Conservation (phyloP, 768 basidiomycete species). For the Amanita subjunquillea region DNA sequence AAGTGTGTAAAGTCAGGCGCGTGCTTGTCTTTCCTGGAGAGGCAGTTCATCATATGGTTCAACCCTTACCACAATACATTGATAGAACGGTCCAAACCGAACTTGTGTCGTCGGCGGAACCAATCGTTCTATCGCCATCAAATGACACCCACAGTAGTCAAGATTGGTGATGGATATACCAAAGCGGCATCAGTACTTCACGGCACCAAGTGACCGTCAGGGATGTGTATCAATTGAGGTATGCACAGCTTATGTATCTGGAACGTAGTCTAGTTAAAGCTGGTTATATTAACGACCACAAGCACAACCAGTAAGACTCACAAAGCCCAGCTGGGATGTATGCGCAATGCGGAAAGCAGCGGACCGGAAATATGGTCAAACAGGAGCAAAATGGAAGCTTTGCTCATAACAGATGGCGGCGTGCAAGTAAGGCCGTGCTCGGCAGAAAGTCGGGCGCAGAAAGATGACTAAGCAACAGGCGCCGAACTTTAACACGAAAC, state of each 20-base stretch:
- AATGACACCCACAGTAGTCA: not conserved
- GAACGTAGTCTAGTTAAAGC: too few species aligned
- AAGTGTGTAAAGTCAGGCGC: not conserved
- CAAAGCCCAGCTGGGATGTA: not conserved
- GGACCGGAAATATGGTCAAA: not conserved
- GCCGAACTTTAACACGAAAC: constrained; percentile 2
- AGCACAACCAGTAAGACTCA: too few species aligned
- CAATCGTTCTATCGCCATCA: not conserved
- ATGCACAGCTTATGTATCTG: too few species aligned
- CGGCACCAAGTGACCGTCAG: too few species aligned
- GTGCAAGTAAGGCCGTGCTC: not conserved
- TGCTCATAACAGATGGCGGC: not conserved
- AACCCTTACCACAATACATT: not conserved
- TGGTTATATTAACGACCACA: too few species aligned
- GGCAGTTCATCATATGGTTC: not conserved
- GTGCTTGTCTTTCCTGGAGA: not conserved
- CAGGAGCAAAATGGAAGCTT: not conserved
- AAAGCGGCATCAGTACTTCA: too few species aligned
- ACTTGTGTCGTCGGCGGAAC: not conserved
- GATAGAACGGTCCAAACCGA: not conserved
- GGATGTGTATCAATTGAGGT: too few species aligned
- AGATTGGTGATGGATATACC: not conserved
- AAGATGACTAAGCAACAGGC: constrained; percentile 5
- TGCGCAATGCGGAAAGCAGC: not conserved
- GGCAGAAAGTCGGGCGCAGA: not conserved